phyloP scores from a whole-genome alignment of 495 filamentous ascomycete species.

The Penicillium lagena region DNA sequence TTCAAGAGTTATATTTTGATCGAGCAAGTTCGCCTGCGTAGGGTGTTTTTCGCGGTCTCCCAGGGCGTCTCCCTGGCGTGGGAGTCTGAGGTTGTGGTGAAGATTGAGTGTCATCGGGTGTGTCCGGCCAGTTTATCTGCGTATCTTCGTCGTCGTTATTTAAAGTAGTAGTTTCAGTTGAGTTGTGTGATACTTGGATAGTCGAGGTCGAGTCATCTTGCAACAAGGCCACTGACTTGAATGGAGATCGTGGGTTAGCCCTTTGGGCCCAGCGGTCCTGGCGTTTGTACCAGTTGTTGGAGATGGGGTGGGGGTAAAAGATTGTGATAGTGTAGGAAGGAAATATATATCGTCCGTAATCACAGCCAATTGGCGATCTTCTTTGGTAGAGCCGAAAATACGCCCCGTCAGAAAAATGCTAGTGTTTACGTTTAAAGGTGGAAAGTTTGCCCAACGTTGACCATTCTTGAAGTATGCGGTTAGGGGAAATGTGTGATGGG shows the following conservation, averaged over 20 bases:
- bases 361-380: conserved; percentile 8
- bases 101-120: too few relatives aligned
- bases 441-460: conserved; percentile 8
- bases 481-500: conserved; percentile 7
- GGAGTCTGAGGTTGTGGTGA: too few relatives aligned
- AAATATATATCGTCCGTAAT: conserved; percentile 12
- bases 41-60: too few relatives aligned
- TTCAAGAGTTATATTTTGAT: too few relatives aligned
- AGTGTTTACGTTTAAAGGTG: background rate
- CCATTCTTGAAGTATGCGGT: conserved; percentile 11
- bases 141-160: too few relatives aligned
- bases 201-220: too few relatives aligned
- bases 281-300: conserved; percentile 5
- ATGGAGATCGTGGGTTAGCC: background rate
- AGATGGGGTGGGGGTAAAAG: conserved; percentile 4
- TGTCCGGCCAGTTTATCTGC: too few relatives aligned
- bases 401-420: conserved; percentile 5
- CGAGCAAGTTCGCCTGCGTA: too few relatives aligned
- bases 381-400: conserved; percentile 12
- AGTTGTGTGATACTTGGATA: too few relatives aligned
- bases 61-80: too few relatives aligned
- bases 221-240: background rate
- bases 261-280: conserved; percentile 4
- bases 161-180: too few relatives aligned
- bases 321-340: conserved; percentile 2